Evolutionary conservation across 352 stramenopile genomes (phyloP), one percentile per base, ranked within the genome.

Genomic region (Globisporangium okanoganense): DNA sequence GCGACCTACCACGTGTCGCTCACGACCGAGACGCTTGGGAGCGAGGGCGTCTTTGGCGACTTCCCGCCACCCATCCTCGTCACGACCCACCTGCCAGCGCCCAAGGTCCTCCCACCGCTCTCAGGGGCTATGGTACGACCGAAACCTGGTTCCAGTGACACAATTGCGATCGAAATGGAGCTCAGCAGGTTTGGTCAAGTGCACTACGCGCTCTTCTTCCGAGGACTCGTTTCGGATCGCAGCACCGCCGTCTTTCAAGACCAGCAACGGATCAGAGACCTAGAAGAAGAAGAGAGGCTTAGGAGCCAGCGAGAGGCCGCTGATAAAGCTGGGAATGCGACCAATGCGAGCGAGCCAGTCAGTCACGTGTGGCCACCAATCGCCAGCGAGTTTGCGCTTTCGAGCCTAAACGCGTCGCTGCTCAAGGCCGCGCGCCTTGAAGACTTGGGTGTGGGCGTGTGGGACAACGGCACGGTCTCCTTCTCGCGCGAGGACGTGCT

Each of bases 1-100:
- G 77, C 65, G 13, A 90, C 75, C 5, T 94, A 94, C 52, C 82
- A 92, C 40, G 66, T 90, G 18, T 94, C 82, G 7, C 71, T 94
- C 14, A 89, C 82, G 7, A 91, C 85, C 0, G 83, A 94, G 62
- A 92, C 82, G 0, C 63, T 68, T 10, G 56, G 51, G 0, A 92
- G 82, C 40, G 55, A 72, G 20, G 85, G 85, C 1, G 85, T 94
- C 5, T 94, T 86, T 56, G 85, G 82, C 2, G 79, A 82, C 10
- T 91, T 88, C 13, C 83, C 85, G 24, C 79, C 80, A 14, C 83
- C 85, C 33, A 73, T 92, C 12, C 67, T 91, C 14, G 79, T 92
- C 2, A 87, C 69, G 24, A 88, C 83, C 1, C 78, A 92, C 53
- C 58, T 76, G 7, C 56, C 60, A 2, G 60, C 82, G 18, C 85